Evolutionary conservation across 2,329 filamentous ascomycete species (phyloP), one percentile per base, ranked within the genome.

Genomic region (Clonostachys byssicola): DNA sequence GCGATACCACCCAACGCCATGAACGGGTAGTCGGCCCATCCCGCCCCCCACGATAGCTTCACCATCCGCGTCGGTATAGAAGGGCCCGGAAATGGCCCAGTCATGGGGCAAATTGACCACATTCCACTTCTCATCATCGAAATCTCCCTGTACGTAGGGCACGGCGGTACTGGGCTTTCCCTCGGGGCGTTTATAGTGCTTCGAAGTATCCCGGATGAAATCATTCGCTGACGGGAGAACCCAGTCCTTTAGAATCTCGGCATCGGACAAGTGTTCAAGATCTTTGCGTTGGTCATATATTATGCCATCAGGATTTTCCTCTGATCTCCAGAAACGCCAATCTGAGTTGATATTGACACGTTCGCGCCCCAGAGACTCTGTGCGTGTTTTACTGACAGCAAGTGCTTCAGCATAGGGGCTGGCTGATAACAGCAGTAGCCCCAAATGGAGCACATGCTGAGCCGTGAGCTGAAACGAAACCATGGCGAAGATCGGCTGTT

Each of bases 1-100:
- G 5, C 75, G 71, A 52, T 79, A 79, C 76, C 75, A 78, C 3
- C 72, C 75, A 3, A 80, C 67, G 4, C 77, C 77, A n/a, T 78
- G 68, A 18, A 68, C 63, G 0, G 77, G 77, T 34, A 81, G 54
- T 3, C 70, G 62, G 13, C 65, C 65, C 60, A 70, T 68, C 7
- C 63, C 66, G 4, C 70, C 68, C 9, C 56, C 54, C 2, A 73
- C 60, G 4, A 63, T 56, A 5, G 63, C 56, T 5, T 61, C 52
- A 30, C 23, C 23, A 10, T 18, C 17, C 5, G 61, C 55, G 9
- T 54, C 61, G 4, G 58, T 59, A 47, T 62, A 63, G 48, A 77
- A 77, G 2, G 72, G 71, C 0, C 72, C 72, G 12, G 63, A 61
- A 51, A 76, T 69, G 17, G 73, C 72, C 73, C 72, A 77, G 54